Evolutionary conservation across 2,329 filamentous ascomycete species (phyloP).

Genomic region (Penicillium sp.): DNA sequence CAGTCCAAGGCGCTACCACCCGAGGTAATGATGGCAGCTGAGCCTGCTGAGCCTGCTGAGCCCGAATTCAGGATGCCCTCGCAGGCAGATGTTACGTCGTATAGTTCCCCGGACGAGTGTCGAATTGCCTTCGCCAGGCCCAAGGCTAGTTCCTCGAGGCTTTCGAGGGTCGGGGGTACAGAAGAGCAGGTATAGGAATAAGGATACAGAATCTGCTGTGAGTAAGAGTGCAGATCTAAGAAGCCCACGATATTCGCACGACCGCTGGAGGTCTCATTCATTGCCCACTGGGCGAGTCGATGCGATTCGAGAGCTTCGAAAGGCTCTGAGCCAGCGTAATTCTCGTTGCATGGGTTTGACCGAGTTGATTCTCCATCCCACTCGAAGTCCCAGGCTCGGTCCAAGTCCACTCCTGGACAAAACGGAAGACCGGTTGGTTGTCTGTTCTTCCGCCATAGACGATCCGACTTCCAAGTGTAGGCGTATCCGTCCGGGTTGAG

Average conservation of each 20-base stretch:
- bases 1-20: slow-evolving; percentile 90
- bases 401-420: slow-evolving; percentile 85
- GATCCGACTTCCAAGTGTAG: slow-evolving; percentile 88
- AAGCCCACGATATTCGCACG: slow-evolving; percentile 79
- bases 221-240: slow-evolving; percentile 91
- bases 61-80: slow-evolving; percentile 65
- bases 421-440: slow-evolving; percentile 79
- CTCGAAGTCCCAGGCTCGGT: slow-evolving; percentile 79
- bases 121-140: slow-evolving; percentile 88
- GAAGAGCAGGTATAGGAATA: slow-evolving; percentile 81
- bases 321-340: slow-evolving; percentile 77
- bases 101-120: slow-evolving; percentile 71
- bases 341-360: slow-evolving; percentile 85
- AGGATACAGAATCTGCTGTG: slow-evolving; percentile 90
- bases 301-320: slow-evolving; percentile 82
- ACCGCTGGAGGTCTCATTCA: slow-evolving; percentile 70
- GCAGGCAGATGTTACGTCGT: slow-evolving; percentile 81
- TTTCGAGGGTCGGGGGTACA: slow-evolving; percentile 82
- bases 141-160: slow-evolving; percentile 83
- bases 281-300: slow-evolving; percentile 76
- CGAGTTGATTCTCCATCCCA: slow-evolving; percentile 71
- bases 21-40: slow-evolving; percentile 62
- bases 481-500: slow-evolving; percentile 93
- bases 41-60: slow-evolving; percentile 18
- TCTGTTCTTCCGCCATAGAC: slow-evolving; percentile 89